A percentile compares a stretch with the other conserved stretches of the same genome.
These are phyloP conservation scores for Cutaneotrichosporon arboriforme DNA, from an alignment of 1,284 basidiomycete genomes.

Conservation along the genomic window DNA sequence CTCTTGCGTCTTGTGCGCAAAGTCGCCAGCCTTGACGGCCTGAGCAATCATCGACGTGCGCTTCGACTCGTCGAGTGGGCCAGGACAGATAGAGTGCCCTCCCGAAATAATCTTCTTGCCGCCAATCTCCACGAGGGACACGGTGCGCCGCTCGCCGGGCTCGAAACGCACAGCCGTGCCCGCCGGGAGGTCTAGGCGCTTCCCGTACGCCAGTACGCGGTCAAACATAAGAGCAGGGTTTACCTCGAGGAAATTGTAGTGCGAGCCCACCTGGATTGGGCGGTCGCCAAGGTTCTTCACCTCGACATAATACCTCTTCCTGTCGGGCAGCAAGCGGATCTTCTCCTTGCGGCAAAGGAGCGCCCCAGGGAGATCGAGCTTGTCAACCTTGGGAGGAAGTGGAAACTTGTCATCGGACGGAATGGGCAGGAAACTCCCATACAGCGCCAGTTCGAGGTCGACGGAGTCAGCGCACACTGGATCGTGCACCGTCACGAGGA, in stretches of 20 bases:
- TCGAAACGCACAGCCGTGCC: slow-evolving; percentile 94
- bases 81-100: slow-evolving; percentile 70
- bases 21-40: slow-evolving; percentile 30
- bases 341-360: slow-evolving; percentile 62
- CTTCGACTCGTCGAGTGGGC: slow-evolving; percentile 44
- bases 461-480: slow-evolving; percentile 82
- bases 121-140: slow-evolving; percentile 73
- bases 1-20: slow-evolving; percentile 41
- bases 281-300: slow-evolving; percentile 93
- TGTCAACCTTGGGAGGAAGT: slow-evolving; percentile 53
- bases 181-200: slow-evolving; percentile 77
- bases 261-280: slow-evolving; percentile 90
- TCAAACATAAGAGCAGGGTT: slow-evolving; percentile 81
- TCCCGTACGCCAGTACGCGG: slow-evolving; percentile 71
- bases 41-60: slow-evolving; percentile 14
- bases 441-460: slow-evolving; percentile 72
- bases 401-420: slow-evolving; percentile 66
- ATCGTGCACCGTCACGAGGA: slow-evolving; percentile 89
- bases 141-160: slow-evolving; percentile 81
- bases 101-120: slow-evolving; percentile 70
- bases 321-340: slow-evolving; percentile 69
- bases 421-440: slow-evolving; percentile 84
- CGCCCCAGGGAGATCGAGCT: slow-evolving; percentile 64
- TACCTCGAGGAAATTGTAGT: slow-evolving; percentile 90
- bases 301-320: slow-evolving; percentile 63